Percentiles rank a stretch among this genome's conserved stretches.
Conservation (phyloP, 148 eudicot genomes). For the Pharnaceum exiguum region DNA sequence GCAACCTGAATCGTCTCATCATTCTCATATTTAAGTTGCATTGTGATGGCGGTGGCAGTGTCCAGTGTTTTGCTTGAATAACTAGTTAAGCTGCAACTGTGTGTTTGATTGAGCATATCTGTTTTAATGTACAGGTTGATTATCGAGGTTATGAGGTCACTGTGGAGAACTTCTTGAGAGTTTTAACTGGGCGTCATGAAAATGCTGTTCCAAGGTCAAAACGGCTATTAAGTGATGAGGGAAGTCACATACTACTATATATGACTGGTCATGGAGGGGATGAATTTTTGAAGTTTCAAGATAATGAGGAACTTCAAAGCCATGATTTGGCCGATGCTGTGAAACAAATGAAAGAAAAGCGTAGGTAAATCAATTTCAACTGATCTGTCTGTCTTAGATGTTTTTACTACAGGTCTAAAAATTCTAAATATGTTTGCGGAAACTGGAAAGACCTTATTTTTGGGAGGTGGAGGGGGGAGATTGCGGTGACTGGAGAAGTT, state of each 20-base stretch:
- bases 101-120: background rate
- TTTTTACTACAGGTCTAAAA: background rate
- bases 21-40: background rate
- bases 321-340: constrained; percentile 99
- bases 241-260: constrained; percentile 89
- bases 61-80: background rate
- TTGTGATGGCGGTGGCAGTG: background rate
- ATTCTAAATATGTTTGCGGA: constrained; percentile 10
- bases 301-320: constrained; percentile 96
- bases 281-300: constrained; percentile 96
- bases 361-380: constrained; percentile 46
- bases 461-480: background rate
- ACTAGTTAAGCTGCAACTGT: background rate
- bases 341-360: constrained; percentile 98
- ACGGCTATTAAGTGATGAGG: constrained; percentile 93
- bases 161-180: constrained; percentile 88
- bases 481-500: background rate
- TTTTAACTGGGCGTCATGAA: constrained; percentile 94
- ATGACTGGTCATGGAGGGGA: constrained; percentile 99
- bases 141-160: constrained; percentile 98
- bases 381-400: background rate
- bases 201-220: constrained; percentile 93
- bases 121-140: constrained; percentile 66
- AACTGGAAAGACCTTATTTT: background rate
- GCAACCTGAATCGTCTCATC: background rate